These are phyloP conservation scores for Boehmeria nivea DNA, from an alignment of 306 rosid genomes.

Conservation along the genomic window DNA sequence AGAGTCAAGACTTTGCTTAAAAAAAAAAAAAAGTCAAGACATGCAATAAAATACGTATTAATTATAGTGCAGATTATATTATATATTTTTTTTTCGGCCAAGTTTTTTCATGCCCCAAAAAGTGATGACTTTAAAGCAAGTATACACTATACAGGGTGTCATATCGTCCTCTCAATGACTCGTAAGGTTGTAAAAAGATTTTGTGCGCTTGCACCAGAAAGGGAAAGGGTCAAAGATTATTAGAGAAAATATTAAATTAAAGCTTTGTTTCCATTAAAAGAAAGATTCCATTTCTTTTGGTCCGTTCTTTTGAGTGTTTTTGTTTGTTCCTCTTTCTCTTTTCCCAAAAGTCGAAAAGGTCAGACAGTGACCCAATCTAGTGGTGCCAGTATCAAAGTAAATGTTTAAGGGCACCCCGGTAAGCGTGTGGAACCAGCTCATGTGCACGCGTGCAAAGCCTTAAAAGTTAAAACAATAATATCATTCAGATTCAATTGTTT, in stretches of 20 bases:
- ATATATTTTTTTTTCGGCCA: too few species aligned
- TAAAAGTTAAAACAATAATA: too few species aligned
- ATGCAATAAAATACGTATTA: too few species aligned
- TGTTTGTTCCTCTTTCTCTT: neutral
- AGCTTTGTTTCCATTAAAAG: slow-evolving; percentile 34
- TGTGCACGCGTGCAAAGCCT: slow-evolving; percentile 32
- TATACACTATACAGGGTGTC: neutral
- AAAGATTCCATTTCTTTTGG: slow-evolving; percentile 31
- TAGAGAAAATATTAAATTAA: neutral
- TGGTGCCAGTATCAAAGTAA: neutral
- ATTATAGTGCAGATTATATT: too few species aligned
- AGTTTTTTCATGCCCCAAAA: too few species aligned
- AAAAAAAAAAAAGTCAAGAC: too few species aligned
- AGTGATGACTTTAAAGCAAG: too few species aligned
- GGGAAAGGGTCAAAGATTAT: neutral
- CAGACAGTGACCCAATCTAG: slow-evolving; percentile 2
- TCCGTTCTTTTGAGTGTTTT: neutral
- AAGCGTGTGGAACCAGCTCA: slow-evolving; percentile 17
- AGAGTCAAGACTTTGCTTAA: too few species aligned
- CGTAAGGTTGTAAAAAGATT: neutral
- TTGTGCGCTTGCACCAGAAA: neutral
- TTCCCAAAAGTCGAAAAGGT: slow-evolving; percentile 19
- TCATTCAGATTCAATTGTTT: too few species aligned
- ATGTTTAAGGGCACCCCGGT: slow-evolving; percentile 4
- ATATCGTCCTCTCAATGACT: slow-evolving; percentile 7